phyloP scores from a whole-genome alignment of 768 basidiomycete genomes.

The Leccinum aurantiacum region DNA sequence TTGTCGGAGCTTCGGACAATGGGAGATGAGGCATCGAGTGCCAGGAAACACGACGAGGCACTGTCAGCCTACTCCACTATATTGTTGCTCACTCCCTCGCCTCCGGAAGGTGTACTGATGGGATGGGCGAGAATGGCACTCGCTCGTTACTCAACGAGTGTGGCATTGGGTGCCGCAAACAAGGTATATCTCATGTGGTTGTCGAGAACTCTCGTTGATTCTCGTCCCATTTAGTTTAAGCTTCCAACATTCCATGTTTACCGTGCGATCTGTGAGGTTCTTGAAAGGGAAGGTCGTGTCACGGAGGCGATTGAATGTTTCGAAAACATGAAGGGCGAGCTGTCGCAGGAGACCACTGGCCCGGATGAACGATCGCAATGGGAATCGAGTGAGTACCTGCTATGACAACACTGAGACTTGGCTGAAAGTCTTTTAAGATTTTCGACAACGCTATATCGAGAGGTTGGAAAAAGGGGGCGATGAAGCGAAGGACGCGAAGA shows the following conservation, averaged over 20 bases:
- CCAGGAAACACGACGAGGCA: background rate
- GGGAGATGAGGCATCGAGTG: background rate
- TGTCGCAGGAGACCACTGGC: background rate
- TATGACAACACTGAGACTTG: no score
- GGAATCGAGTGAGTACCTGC: background rate
- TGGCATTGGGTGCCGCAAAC: background rate
- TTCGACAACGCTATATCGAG: background rate
- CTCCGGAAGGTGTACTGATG: background rate
- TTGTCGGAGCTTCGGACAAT: background rate
- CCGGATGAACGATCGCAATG: background rate
- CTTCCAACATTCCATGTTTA: background rate
- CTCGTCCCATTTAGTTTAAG: background rate
- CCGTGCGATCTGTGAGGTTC: background rate
- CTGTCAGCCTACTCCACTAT: background rate
- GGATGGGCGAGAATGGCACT: background rate
- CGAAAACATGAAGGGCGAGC: background rate
- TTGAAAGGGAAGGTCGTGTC: background rate
- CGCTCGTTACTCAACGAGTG: background rate
- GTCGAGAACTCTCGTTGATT: no score
- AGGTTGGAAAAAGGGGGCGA: background rate
- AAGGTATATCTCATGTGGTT: background rate
- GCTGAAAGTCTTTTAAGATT: background rate
- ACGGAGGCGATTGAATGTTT: background rate
- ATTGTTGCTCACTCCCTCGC: background rate
- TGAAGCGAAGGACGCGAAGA: background rate